These are phyloP conservation scores for Thelonectria discophora DNA, from an alignment of 2,329 filamentous ascomycete genomes.

Conservation along the genomic window DNA sequence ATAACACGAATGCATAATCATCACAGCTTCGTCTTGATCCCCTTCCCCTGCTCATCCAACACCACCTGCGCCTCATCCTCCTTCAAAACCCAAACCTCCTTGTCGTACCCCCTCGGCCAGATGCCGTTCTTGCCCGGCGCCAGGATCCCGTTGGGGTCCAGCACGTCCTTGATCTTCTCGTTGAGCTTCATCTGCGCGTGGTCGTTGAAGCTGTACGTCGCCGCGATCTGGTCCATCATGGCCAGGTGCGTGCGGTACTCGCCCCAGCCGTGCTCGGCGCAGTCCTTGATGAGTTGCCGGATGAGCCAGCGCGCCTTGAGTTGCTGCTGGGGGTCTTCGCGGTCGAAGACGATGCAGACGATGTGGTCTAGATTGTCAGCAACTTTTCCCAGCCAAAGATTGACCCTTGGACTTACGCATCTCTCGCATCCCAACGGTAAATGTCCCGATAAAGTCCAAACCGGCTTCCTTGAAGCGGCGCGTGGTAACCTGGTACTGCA, in stretches of 20 bases:
- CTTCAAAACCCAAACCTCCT: neutral
- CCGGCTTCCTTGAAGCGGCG: neutral
- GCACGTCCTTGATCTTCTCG: slow-evolving; percentile 53
- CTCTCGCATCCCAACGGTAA: neutral
- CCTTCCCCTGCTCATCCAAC: neutral
- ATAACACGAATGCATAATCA: too few species aligned
- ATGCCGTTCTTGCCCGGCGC: slow-evolving; percentile 49
- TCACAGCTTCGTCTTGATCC: neutral
- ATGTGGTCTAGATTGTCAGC: slow-evolving; percentile 45
- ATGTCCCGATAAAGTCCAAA: neutral
- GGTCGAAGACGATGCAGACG: slow-evolving; percentile 62
- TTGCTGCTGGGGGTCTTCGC: slow-evolving; percentile 49
- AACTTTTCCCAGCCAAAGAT: neutral
- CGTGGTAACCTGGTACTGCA: slow-evolving; percentile 25
- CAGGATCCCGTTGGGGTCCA: slow-evolving; percentile 53
- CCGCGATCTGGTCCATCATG: slow-evolving; percentile 58
- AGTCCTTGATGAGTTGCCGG: slow-evolving; percentile 51
- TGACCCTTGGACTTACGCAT: neutral
- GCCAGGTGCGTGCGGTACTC: slow-evolving; percentile 58
- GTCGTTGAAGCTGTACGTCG: slow-evolving; percentile 56
- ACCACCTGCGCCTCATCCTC: neutral
- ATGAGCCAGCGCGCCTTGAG: slow-evolving; percentile 44
- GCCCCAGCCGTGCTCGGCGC: slow-evolving; percentile 52
- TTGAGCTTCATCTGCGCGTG: slow-evolving; percentile 54
- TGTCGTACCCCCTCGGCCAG: slow-evolving; percentile 42